phyloP scores from a whole-genome alignment of 2,329 filamentous ascomycete genomes.

The Colletotrichum magnum region DNA sequence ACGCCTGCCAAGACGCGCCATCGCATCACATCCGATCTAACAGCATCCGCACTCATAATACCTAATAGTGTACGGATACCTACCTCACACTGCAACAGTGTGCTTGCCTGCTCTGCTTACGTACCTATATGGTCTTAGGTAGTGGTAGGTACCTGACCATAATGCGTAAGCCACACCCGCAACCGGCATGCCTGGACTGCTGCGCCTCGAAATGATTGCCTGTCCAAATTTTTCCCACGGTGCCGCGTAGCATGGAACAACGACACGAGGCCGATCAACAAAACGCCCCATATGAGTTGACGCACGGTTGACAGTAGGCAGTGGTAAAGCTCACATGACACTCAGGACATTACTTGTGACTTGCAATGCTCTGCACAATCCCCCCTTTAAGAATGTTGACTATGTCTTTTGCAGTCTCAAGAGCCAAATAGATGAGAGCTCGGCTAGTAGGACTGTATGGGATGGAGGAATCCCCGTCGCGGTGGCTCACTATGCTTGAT shows the following conservation, averaged over 20 bases:
- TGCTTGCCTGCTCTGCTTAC: slow-evolving; percentile 1
- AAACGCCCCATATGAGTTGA: too few relatives aligned
- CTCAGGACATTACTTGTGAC: too few relatives aligned
- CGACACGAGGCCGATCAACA: neutral
- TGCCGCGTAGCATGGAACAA: neutral
- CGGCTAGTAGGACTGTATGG: neutral
- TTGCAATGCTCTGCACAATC: too few relatives aligned
- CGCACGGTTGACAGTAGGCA: too few relatives aligned
- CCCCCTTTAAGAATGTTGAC: too few relatives aligned
- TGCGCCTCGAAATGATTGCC: neutral
- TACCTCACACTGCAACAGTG: too few relatives aligned
- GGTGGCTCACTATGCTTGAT: slow-evolving; percentile 5
- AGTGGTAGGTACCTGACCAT: neutral
- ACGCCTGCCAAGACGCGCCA: slow-evolving; percentile 34
- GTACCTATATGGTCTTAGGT: too few relatives aligned
- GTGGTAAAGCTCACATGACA: too few relatives aligned
- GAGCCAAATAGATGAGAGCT: too few relatives aligned
- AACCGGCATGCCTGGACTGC: slow-evolving; percentile 9
- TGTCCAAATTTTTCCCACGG: neutral
- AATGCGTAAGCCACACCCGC: slow-evolving; percentile 27
- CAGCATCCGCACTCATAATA: neutral
- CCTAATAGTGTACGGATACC: neutral
- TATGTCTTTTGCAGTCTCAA: too few relatives aligned
- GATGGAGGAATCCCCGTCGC: neutral
- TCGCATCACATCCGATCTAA: slow-evolving; percentile 26